A percentile compares a stretch with the other conserved stretches of the same genome.
phyloP scores from a whole-genome alignment of 768 basidiomycete genomes.

The Daedaleopsis nitida region DNA sequence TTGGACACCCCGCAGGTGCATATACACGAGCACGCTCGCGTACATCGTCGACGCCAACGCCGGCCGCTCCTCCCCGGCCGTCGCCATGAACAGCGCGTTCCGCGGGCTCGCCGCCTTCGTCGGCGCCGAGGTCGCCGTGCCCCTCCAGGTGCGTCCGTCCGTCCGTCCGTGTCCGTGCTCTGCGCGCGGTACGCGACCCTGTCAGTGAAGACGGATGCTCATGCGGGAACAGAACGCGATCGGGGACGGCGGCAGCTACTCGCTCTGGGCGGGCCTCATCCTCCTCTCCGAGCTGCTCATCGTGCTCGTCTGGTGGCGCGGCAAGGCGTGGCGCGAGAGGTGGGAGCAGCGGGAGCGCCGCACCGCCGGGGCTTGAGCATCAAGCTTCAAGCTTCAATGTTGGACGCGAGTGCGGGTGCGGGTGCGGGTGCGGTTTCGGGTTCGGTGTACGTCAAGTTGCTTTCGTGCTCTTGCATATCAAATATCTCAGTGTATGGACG shows the following conservation, averaged over 20 bases:
- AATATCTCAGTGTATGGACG: too few species aligned
- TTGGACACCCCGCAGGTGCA: constrained; percentile 47
- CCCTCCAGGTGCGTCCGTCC: constrained; percentile 42
- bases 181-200: neutral
- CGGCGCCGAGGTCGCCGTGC: constrained; percentile 71
- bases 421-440: too few species aligned
- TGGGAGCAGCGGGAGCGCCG: constrained; percentile 46
- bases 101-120: constrained; percentile 71
- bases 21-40: constrained; percentile 72
- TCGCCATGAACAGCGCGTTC: constrained; percentile 76
- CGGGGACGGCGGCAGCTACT: constrained; percentile 82
- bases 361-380: constrained; percentile 1
- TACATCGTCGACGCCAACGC: constrained; percentile 88
- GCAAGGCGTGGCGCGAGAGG: constrained; percentile 56
- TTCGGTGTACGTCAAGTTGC: too few species aligned
- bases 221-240: constrained; percentile 48
- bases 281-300: constrained; percentile 54
- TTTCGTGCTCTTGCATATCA: too few species aligned
- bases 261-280: constrained; percentile 61
- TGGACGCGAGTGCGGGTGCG: too few species aligned
- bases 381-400: too few species aligned
- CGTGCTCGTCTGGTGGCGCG: constrained; percentile 60
- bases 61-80: constrained; percentile 75
- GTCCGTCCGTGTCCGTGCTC: too few species aligned
- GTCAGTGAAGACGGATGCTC: neutral